phyloP scores from a whole-genome alignment of 2,329 filamentous ascomycete genomes.

The Cladophialophora bantiana region DNA sequence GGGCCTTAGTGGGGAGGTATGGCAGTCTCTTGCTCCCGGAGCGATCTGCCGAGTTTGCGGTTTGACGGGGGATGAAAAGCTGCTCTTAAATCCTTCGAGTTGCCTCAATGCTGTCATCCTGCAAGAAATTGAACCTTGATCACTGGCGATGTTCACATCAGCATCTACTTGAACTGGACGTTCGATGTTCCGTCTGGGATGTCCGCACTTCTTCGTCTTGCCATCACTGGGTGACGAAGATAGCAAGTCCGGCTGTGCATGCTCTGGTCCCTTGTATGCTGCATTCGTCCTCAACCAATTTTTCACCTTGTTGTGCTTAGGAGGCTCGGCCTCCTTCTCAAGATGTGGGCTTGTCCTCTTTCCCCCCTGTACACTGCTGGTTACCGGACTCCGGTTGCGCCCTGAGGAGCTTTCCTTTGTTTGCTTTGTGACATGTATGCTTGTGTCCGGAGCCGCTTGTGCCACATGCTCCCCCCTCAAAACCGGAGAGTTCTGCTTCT shows the following conservation, averaged over 20 bases:
- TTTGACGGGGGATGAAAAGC: neutral
- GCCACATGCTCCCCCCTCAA: neutral
- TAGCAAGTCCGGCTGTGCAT: neutral
- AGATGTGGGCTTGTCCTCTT: neutral
- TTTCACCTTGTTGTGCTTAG: conserved; percentile 27
- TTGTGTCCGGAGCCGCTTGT: neutral
- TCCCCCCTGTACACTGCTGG: neutral
- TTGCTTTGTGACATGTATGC: neutral
- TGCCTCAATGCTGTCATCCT: neutral
- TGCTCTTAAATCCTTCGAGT: no score
- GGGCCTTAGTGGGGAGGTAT: neutral
- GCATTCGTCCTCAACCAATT: conserved; percentile 31
- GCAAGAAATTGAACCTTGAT: neutral
- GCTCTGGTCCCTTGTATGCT: neutral
- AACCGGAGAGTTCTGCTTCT: neutral
- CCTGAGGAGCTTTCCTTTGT: neutral
- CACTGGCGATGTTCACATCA: neutral
- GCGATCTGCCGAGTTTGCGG: neutral
- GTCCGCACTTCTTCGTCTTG: neutral
- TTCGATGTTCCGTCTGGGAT: neutral
- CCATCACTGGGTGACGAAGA: conserved; percentile 16
- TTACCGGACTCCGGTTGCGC: neutral
- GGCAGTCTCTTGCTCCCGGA: neutral
- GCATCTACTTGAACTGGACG: neutral
- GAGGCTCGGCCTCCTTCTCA: neutral